These are phyloP conservation scores for Corynespora cassiicola DNA, from an alignment of 2,329 filamentous ascomycete genomes.

Conservation along the genomic window DNA sequence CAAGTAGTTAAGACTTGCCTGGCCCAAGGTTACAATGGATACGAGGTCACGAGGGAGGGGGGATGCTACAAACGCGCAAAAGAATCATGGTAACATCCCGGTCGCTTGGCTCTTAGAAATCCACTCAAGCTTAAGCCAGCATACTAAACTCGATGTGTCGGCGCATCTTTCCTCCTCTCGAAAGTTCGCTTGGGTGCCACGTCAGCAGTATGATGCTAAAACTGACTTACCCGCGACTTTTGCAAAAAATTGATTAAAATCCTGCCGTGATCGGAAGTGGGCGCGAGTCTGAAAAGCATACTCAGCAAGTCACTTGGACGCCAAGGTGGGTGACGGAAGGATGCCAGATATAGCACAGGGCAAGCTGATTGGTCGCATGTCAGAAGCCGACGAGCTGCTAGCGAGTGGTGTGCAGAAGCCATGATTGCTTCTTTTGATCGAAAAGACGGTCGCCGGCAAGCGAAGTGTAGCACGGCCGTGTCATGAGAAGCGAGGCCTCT, in stretches of 20 bases:
- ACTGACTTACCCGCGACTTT: neutral
- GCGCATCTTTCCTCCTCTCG: neutral
- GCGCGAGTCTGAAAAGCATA: slow-evolving; percentile 8
- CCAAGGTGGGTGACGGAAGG: slow-evolving; percentile 10
- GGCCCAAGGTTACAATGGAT: too few relatives aligned
- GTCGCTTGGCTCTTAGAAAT: slow-evolving; percentile 4
- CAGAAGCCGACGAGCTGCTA: slow-evolving; percentile 1
- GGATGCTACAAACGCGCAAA: slow-evolving; percentile 5
- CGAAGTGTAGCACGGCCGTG: slow-evolving; percentile 52
- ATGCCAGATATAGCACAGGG: slow-evolving; percentile 6
- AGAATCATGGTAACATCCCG: neutral
- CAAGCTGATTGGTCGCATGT: slow-evolving; percentile 8
- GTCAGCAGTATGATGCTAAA: slow-evolving; percentile 13
- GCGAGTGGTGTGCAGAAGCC: slow-evolving; percentile 7
- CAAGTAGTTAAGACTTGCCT: too few relatives aligned
- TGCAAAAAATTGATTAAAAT: slow-evolving; percentile 15
- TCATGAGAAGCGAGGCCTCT: slow-evolving; percentile 83
- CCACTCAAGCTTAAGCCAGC: slow-evolving; percentile 7
- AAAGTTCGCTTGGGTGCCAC: slow-evolving; percentile 9
- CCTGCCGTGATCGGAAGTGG: slow-evolving; percentile 10
- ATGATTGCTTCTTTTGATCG: slow-evolving; percentile 4
- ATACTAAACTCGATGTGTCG: slow-evolving; percentile 3
- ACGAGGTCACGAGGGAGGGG: slow-evolving; percentile 13
- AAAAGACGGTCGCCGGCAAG: slow-evolving; percentile 5
- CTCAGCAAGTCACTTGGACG: slow-evolving; percentile 11